Evolutionary conservation across 768 basidiomycete genomes (phyloP), one percentile per base, ranked within the genome.

Genomic region (Termitomyces sp.): DNA sequence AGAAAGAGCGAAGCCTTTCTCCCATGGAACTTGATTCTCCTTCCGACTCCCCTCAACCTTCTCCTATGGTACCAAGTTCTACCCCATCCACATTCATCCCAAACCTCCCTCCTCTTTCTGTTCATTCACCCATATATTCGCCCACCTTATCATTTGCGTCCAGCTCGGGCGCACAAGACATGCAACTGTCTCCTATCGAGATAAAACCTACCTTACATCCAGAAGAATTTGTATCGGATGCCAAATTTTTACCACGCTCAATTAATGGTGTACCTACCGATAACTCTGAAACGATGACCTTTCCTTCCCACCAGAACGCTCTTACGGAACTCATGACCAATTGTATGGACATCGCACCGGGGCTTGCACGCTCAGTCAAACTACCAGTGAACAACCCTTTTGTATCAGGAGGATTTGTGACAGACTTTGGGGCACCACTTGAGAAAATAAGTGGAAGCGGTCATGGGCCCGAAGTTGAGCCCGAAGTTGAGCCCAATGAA

Each of bases 11-110:
- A 55, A 85, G 79, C 67, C 70, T 82, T 46, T 82, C 82, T 48
- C 83, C 82, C 0, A 84, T 84, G 82, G 85, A 85, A 54, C 72
- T 85, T 43, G 82, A 79, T 60, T 82, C 82, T 7, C 66, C 75
- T 7, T 60, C 70, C 17, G 75, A 71, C 57, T 74, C 74, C 10
- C 73, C 75, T 30, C 50, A 17, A 17, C 30, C 54, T 38, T 60
- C 56, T 17, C 54, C 68, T 49, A 14, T 41, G n/a, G 26, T 50
- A 47, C 41, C 45, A 19, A 23, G 43, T 19, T 48, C 47, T 19
- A 37, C 56, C 38, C 54, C 46, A 6, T 50, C 51, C n/a, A 45
- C 43, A 33, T 21, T 31, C 17, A 21, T 40, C 19, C 56, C 60
- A 42, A 43, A 48, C 15, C 5, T 54, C 49, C 17, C 23, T 23